Conservation (phyloP, 1,139 yeast species). For the Kurtzmaniella quercitrusa region DNA sequence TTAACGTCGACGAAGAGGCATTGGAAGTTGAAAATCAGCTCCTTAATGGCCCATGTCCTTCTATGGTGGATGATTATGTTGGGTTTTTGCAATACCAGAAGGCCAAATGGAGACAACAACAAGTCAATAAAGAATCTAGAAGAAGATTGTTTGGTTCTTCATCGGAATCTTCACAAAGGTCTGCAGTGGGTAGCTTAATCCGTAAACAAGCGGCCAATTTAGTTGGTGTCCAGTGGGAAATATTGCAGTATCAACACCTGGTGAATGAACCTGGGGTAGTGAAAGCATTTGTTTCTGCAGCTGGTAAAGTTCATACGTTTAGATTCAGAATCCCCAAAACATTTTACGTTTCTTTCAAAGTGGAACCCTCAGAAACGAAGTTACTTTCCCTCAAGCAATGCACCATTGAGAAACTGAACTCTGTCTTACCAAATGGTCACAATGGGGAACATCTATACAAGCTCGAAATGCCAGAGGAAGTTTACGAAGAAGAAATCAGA, state of each 20-base stretch:
- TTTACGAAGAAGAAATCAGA: conserved; percentile 51
- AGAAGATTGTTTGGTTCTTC: conserved; percentile 72
- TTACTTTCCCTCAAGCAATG: conserved; percentile 41
- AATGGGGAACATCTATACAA: conserved; percentile 54
- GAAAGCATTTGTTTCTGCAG: conserved; percentile 66
- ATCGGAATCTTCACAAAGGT: conserved; percentile 41
- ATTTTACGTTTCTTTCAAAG: conserved; percentile 64
- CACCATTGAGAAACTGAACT: conserved; percentile 54
- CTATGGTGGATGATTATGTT: conserved; percentile 67
- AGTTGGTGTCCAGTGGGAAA: conserved; percentile 79
- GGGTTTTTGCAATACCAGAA: conserved; percentile 79
- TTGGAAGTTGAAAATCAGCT: conserved; percentile 39
- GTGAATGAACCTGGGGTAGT: conserved; percentile 68
- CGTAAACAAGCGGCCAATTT: conserved; percentile 75
- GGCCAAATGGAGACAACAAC: conserved; percentile 78
- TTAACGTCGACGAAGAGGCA: conserved; percentile 34
- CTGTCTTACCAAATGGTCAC: conserved; percentile 69
- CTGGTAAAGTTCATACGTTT: conserved; percentile 69
- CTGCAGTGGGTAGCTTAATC: conserved; percentile 64
- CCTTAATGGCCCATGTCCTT: conserved; percentile 59
- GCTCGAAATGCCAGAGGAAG: conserved; percentile 63
- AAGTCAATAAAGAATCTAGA: conserved; percentile 66
- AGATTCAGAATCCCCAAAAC: conserved; percentile 71
- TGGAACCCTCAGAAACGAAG: conserved; percentile 16
- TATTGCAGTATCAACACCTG: conserved; percentile 63